A percentile compares a stretch with the other conserved stretches of the same genome.
Evolutionary conservation across 306 rosid species (phyloP).

Genomic region (Cicer judaicum): DNA sequence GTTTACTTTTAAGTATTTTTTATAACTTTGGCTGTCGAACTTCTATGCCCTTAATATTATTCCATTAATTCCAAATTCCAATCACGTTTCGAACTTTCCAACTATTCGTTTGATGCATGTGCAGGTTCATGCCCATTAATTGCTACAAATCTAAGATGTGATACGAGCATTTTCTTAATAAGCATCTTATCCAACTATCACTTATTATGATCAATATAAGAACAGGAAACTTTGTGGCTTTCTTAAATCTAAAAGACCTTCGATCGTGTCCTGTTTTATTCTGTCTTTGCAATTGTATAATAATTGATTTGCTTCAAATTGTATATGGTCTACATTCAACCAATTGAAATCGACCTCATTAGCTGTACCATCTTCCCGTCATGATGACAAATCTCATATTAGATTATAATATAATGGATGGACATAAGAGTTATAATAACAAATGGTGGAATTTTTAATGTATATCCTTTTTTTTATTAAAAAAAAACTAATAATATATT

Average conservation of each 20-base stretch:
- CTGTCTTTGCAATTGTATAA: background rate
- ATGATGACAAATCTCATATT: conserved; percentile 2
- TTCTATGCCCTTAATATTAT: conserved; percentile 10
- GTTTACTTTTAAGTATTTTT: conserved; percentile 12
- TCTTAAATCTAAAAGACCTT: background rate
- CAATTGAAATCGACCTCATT: background rate
- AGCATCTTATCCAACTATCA: conserved; percentile 34
- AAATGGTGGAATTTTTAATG: background rate
- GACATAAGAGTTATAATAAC: background rate
- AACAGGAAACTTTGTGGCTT: background rate
- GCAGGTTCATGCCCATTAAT: conserved; percentile 32
- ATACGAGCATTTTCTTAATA: conserved; percentile 1
- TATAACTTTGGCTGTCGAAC: background rate
- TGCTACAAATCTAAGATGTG: conserved; percentile 6
- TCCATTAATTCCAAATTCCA: conserved; percentile 39
- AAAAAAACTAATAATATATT: too few relatives aligned
- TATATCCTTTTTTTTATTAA: too few relatives aligned
- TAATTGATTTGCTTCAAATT: background rate
- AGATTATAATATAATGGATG: background rate
- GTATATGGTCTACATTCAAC: background rate
- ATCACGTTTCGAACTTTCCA: conserved; percentile 44
- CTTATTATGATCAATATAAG: background rate
- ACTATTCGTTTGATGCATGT: conserved; percentile 30
- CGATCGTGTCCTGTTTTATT: background rate
- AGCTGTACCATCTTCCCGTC: conserved; percentile 1